These are phyloP conservation scores for Phytopythium cucurbitacearum DNA, from an alignment of 352 stramenopile species.

Conservation along the genomic window DNA sequence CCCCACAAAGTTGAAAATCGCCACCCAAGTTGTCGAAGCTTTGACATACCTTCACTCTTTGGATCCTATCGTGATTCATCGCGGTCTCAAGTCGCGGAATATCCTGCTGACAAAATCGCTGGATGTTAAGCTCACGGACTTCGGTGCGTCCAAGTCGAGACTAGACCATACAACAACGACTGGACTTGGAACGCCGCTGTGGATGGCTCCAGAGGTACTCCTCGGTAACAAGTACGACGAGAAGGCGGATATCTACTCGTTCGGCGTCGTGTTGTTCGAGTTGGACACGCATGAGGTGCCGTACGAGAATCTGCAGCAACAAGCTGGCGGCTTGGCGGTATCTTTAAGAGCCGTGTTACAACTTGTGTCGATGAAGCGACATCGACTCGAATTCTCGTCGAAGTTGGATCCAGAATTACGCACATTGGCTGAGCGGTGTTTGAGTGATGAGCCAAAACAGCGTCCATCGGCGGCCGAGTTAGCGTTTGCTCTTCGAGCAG, in stretches of 20 bases:
- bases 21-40: conserved; percentile 26
- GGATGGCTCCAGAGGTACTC: conserved; percentile 46
- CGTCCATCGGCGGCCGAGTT: neutral
- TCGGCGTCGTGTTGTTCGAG: conserved; percentile 38
- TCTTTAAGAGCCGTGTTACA: conserved; percentile 18
- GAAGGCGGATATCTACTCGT: conserved; percentile 46
- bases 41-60: conserved; percentile 45
- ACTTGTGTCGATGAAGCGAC: conserved; percentile 17
- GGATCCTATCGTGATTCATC: conserved; percentile 27
- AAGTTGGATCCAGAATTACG: conserved; percentile 13
- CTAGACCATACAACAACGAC: conserved; percentile 29
- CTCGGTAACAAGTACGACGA: conserved; percentile 34
- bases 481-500: no score
- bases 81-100: conserved; percentile 52
- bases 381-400: conserved; percentile 16
- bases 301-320: no score
- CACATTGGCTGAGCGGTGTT: conserved; percentile 13
- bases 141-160: conserved; percentile 30
- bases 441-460: conserved; percentile 12
- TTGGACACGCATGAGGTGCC: conserved; percentile 35
- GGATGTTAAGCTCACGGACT: conserved; percentile 43
- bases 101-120: conserved; percentile 24
- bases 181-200: conserved; percentile 27
- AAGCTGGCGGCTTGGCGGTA: no score
- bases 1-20: conserved; percentile 27